Percentiles rank a stretch among this genome's conserved stretches.
Conservation (phyloP, 306 rosid genomes). For the Quercus parvula region DNA sequence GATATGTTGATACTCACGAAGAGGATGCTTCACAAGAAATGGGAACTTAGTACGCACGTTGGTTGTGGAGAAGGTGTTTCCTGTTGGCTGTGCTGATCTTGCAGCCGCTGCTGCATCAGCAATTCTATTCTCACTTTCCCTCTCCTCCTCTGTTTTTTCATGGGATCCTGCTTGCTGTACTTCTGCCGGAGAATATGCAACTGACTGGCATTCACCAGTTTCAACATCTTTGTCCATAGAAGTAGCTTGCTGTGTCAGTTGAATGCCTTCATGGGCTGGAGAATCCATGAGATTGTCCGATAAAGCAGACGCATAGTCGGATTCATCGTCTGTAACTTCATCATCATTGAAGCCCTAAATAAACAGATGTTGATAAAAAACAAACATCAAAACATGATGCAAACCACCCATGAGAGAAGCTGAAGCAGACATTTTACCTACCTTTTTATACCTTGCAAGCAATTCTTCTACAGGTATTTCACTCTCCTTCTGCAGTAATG, state of each 20-base stretch:
- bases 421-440: conserved; percentile 38
- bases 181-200: conserved; percentile 41
- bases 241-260: conserved; percentile 34
- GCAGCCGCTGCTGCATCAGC: conserved; percentile 99
- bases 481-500: conserved; percentile 86
- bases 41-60: conserved; percentile 95
- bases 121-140: conserved; percentile 74
- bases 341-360: conserved; percentile 44
- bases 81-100: conserved; percentile 99
- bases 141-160: conserved; percentile 45
- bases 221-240: conserved; percentile 52
- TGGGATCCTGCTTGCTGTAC: conserved; percentile 36
- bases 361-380: conserved; percentile 20
- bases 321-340: conserved; percentile 49
- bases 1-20: conserved; percentile 97
- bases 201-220: conserved; percentile 37
- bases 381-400: conserved; percentile 7
- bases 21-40: conserved; percentile 82
- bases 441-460: conserved; percentile 95
- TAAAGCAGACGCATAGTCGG: conserved; percentile 62
- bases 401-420: conserved; percentile 23
- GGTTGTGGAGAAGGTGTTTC: conserved; percentile 97
- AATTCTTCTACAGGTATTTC: conserved; percentile 84
- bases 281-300: conserved; percentile 55
- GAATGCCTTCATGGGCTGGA: conserved; percentile 45